Conservation (phyloP, 75 land plant species). For the Selaginella moellendorffii region DNA sequence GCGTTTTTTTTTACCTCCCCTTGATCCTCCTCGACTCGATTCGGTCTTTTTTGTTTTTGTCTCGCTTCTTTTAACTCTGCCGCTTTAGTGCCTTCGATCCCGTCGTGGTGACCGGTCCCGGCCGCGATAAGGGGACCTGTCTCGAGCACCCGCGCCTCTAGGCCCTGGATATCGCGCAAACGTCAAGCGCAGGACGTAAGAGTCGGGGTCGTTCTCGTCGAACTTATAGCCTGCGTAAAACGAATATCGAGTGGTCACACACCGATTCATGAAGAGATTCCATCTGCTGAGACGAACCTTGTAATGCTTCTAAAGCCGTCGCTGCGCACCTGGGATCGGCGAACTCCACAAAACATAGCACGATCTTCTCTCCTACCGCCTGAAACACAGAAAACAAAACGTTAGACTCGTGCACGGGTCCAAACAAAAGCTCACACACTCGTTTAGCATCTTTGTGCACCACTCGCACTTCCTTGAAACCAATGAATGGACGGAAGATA, state of each 20-base stretch:
- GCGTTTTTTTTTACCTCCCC: no score
- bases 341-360: slow-evolving; percentile 88
- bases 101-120: not conserved
- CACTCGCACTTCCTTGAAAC: slow-evolving; percentile 52
- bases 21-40: no score
- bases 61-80: no score
- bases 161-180: slow-evolving; percentile 43
- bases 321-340: slow-evolving; percentile 65
- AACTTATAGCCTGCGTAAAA: slow-evolving; percentile 37
- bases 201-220: slow-evolving; percentile 38
- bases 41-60: no score
- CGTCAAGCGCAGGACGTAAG: slow-evolving; percentile 28
- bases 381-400: slow-evolving; percentile 20
- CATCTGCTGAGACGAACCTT: no score
- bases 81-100: not conserved
- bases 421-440: slow-evolving; percentile 26
- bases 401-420: no score
- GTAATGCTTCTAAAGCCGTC: slow-evolving; percentile 76
- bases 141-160: not conserved
- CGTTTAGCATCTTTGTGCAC: slow-evolving; percentile 52
- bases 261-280: no score
- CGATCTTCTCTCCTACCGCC: slow-evolving; percentile 59
- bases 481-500: slow-evolving; percentile 63
- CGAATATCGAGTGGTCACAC: no score
- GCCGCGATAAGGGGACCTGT: not conserved